Conservation (phyloP, 768 basidiomycete species). For the Amanita inopinata region DNA sequence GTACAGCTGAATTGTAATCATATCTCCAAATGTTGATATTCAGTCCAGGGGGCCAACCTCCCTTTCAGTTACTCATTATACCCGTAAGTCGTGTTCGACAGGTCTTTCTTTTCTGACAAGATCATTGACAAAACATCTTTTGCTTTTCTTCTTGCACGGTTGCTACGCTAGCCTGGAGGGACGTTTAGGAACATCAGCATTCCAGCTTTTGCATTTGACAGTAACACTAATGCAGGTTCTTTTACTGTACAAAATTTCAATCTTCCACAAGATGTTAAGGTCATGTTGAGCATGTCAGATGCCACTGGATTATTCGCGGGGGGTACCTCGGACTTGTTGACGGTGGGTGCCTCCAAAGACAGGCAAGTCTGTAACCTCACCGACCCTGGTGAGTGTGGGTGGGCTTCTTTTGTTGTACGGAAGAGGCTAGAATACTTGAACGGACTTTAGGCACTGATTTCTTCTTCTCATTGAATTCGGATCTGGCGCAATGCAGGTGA, state of each 20-base stretch:
- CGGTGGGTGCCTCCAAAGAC: slow-evolving; percentile 14
- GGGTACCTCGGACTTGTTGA: slow-evolving; percentile 15
- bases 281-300: slow-evolving; percentile 20
- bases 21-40: background rate
- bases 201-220: slow-evolving; percentile 14
- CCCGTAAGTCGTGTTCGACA: slow-evolving; percentile 12
- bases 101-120: slow-evolving; percentile 31
- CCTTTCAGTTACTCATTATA: slow-evolving; percentile 19
- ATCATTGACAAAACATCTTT: background rate
- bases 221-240: slow-evolving; percentile 10
- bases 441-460: slow-evolving; percentile 16
- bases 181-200: slow-evolving; percentile 19
- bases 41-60: slow-evolving; percentile 18
- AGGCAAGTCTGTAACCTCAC: slow-evolving; percentile 16
- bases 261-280: slow-evolving; percentile 8
- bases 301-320: slow-evolving; percentile 19
- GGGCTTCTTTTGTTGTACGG: too few species aligned
- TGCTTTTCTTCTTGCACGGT: slow-evolving; percentile 33
- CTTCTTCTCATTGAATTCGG: slow-evolving; percentile 17
- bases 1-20: background rate
- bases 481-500: slow-evolving; percentile 21
- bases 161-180: slow-evolving; percentile 14
- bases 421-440: too few species aligned
- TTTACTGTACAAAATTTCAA: slow-evolving; percentile 13
- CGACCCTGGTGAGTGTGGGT: slow-evolving; percentile 16